Base-by-base conservation (phyloP, 805 yeast species). In the Ogataea pini region DNA sequence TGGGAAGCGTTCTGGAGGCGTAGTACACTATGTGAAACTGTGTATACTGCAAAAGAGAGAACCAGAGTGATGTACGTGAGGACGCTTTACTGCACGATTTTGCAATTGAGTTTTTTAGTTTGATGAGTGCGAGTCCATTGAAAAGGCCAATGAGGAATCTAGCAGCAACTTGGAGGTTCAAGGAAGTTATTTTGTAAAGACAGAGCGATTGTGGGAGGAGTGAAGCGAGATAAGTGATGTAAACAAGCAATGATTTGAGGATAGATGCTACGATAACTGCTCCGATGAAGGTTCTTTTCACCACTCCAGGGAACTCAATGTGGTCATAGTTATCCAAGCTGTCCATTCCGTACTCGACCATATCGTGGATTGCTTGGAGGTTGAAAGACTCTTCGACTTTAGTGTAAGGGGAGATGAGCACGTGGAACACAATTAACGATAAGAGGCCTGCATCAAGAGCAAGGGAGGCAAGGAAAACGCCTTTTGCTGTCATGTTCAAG, bases 351-450 rank as follows among this genome's bases (percentile, higher is more conserved):
- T 80, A 75, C 53, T 77, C 76, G 42, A 88, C 54, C 36, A 90
- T 72, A 59, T 92, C 97, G 61, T 91, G 90, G 36, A 89, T 73
- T 0, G 97, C 97, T 60, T 92, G 97, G 38, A 88, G 72, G 57
- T 85, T 88, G 73, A 92, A 92, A 24, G 96, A 88, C 64, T 92
- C 98, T 64, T 92, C 97, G 0, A 92, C 97, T 67, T 92, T 92
- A 1, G 97, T 85, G 66, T 71, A 89, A 0, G 97, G 97, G 0
- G 96, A 76, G 1, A 78, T 57, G 9, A 71, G 53, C 51, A 86
- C 57, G 61, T 84, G 82, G 40, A 68, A 66, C 1, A 73, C 63
- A 9, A 86, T 73, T 5, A 76, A 63, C 3, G 68, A 71, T 17
- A 86, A 51, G 13, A 85, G 63, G 5, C 70, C 48, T 5, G 46